A percentile compares a stretch with the other conserved stretches of the same genome.
Conservation (phyloP, 768 basidiomycete species). For the Filobasidium wieringae region DNA sequence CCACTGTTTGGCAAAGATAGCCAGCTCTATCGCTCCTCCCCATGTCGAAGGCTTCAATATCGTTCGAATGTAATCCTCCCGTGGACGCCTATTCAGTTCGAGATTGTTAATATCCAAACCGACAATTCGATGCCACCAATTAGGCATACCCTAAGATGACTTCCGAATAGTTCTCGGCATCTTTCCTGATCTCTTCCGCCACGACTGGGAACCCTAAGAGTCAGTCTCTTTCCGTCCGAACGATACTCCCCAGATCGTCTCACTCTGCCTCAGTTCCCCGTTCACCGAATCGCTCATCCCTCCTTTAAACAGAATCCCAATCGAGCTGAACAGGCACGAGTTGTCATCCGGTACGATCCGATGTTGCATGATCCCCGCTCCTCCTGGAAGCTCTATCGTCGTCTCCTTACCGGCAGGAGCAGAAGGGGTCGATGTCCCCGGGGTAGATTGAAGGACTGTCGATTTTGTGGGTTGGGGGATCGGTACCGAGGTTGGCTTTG, state of each 20-base stretch:
- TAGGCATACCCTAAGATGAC: slow-evolving; percentile 81
- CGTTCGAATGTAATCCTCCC: slow-evolving; percentile 63
- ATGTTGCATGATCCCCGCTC: slow-evolving; percentile 8
- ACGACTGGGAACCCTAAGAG: slow-evolving; percentile 49
- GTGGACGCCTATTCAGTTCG: slow-evolving; percentile 44
- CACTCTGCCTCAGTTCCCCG: slow-evolving; percentile 60
- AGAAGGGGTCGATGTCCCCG: background rate
- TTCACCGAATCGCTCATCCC: slow-evolving; percentile 52
- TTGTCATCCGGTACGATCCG: slow-evolving; percentile 95
- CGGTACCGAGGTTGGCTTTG: too few relatives aligned
- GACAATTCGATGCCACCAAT: background rate
- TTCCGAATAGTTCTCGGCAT: slow-evolving; percentile 65
- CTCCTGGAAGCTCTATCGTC: background rate
- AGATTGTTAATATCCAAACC: background rate
- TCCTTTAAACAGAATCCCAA: slow-evolving; percentile 76
- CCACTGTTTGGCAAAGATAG: slow-evolving; percentile 62
- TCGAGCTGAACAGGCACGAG: slow-evolving; percentile 80
- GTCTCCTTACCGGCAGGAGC: background rate
- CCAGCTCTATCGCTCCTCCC: slow-evolving; percentile 86
- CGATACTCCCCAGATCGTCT: background rate
- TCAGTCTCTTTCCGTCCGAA: background rate
- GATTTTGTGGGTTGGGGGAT: slow-evolving; percentile 2
- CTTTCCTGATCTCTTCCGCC: slow-evolving; percentile 61
- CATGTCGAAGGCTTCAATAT: slow-evolving; percentile 71
- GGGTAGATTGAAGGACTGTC: slow-evolving; percentile 10